Base-by-base conservation (phyloP, 768 basidiomycete genomes). In the Lactarius sp. region DNA sequence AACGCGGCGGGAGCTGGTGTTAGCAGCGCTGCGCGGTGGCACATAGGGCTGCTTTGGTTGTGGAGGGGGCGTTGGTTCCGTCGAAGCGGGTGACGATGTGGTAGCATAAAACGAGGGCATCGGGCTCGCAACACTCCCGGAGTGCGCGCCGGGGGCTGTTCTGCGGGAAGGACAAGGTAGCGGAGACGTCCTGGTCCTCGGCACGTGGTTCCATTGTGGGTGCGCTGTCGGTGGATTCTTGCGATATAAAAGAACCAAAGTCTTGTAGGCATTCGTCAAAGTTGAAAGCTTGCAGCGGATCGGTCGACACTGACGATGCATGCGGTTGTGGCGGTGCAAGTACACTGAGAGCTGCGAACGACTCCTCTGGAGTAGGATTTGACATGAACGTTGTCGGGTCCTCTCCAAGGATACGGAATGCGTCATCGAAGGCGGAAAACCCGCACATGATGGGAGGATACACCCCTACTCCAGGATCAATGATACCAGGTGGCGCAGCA, bases 261-360 rank as follows among this genome's bases (percentile, higher is more conserved):
- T 64, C 63, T 34, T 51, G 41, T 4, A 64, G 49, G 22, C 55
- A 64, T 8, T 64, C 63, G 4, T 64, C 63, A n/a, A 64, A 44
- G 37, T 64, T 60, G 59, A 64, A 64, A 7, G 4, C 14, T 18
- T 60, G 58, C 0, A n/a, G 3, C 16, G 37, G 18, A 18, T 64
- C 63, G 4, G 27, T 46, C 3, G 49, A 20, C 6, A 2, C 31
- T 6, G 52, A 41, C 14, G 22, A 18, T 5, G 22, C 46, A n/a
- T 52, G 49, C 9, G n/a, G 33, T 6, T 59, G 57, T 16, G 62
- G 18, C 33, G 34, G 47, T 34, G 16, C 7, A 1, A 65, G 54
- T 47, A 42, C 46, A 18, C 37, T 51, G 6, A 65, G 51, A 16
- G 54, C 22, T 4, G 59, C 64, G 8, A 60, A 6, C 4, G 60